phyloP scores from a whole-genome alignment of 2,329 filamentous ascomycete species.

The Trichoderma cornu-damae region DNA sequence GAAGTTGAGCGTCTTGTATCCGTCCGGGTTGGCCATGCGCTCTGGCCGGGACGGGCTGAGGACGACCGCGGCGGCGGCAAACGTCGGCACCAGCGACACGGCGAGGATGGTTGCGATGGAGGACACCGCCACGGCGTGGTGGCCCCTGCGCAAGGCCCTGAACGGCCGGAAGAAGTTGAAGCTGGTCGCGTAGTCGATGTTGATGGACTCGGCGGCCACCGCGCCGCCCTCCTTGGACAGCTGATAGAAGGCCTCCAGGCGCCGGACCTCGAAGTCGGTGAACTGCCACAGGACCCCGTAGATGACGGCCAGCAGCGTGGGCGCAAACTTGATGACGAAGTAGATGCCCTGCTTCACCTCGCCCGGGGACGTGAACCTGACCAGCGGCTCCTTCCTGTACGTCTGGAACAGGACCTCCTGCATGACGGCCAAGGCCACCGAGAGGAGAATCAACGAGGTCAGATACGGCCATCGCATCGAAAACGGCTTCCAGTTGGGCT shows the following conservation, averaged over 20 bases:
- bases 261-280: constrained; percentile 60
- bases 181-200: constrained; percentile 68
- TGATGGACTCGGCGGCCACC: constrained; percentile 60
- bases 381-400: constrained; percentile 41
- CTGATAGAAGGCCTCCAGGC: constrained; percentile 63
- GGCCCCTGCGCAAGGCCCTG: constrained; percentile 54
- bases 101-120: constrained; percentile 61
- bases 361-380: constrained; percentile 46
- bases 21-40: constrained; percentile 39
- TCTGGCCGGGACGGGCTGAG: constrained; percentile 48
- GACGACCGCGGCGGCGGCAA: constrained; percentile 58
- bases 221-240: constrained; percentile 57
- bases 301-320: constrained; percentile 55
- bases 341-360: constrained; percentile 50
- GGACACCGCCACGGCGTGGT: constrained; percentile 64
- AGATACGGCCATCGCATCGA: constrained; percentile 61
- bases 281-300: constrained; percentile 64
- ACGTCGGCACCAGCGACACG: constrained; percentile 62
- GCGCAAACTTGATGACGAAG: constrained; percentile 59
- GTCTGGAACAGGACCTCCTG: constrained; percentile 53
- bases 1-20: constrained; percentile 51
- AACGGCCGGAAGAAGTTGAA: constrained; percentile 62
- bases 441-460: constrained; percentile 47
- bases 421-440: constrained; percentile 45
- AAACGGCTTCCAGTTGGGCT: constrained; percentile 62